Conservation (phyloP, 352 stramenopile genomes). For the Pythium aquatile region DNA sequence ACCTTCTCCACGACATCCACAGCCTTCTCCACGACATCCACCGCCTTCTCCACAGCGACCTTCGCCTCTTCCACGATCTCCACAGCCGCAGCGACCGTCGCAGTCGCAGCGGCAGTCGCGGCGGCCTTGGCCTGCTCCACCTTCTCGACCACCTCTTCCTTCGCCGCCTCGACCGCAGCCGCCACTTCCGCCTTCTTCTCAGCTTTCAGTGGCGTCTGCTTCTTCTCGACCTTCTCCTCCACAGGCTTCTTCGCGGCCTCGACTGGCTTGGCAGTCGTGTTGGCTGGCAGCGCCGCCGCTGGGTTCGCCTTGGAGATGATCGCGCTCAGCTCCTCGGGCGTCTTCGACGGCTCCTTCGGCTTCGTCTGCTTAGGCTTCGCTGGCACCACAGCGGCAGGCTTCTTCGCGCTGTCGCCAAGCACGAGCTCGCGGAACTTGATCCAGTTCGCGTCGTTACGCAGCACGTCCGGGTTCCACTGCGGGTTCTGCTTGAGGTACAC, state of each 20-base stretch:
- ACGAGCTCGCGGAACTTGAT: conserved; percentile 75
- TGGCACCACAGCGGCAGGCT: background rate
- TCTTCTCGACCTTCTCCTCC: conserved; percentile 13
- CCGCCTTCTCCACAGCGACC: conserved; percentile 19
- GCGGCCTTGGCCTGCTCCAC: background rate
- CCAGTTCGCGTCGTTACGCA: conserved; percentile 64
- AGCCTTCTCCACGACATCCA: conserved; percentile 38
- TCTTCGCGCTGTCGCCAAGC: conserved; percentile 37
- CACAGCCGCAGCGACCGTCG: conserved; percentile 10
- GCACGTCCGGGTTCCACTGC: conserved; percentile 64
- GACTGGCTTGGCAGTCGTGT: conserved; percentile 9
- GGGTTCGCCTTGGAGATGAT: conserved; percentile 44
- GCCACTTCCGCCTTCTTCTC: background rate
- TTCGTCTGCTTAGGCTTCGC: conserved; percentile 21
- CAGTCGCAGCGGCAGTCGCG: conserved; percentile 8
- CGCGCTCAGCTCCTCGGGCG: conserved; percentile 48
- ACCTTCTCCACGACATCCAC: conserved; percentile 50
- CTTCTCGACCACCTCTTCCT: conserved; percentile 31
- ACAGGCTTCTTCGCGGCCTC: conserved; percentile 24
- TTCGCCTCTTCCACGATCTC: conserved; percentile 31
- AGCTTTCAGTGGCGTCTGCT: background rate
- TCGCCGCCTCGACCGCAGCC: conserved; percentile 21
- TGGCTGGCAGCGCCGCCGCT: conserved; percentile 17
- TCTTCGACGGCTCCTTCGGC: conserved; percentile 29
- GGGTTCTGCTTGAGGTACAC: conserved; percentile 81